These are phyloP conservation scores for Pilatotrama ljubarskyi DNA, from an alignment of 768 basidiomycete genomes.

Conservation along the genomic window DNA sequence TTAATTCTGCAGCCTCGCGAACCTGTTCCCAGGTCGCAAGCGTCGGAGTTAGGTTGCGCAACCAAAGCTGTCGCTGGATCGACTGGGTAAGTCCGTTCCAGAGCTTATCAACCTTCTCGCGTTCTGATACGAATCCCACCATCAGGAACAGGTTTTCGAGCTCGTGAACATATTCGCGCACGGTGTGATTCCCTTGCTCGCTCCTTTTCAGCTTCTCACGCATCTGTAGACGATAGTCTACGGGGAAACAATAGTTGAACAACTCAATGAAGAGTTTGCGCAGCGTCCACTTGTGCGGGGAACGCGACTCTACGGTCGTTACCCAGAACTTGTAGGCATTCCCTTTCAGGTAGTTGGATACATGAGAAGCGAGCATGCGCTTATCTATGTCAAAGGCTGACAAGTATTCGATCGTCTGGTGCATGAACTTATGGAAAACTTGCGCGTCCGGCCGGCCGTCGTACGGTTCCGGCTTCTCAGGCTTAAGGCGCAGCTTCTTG, in stretches of 20 bases:
- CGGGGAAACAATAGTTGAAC: constrained; percentile 30
- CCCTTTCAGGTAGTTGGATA: constrained; percentile 23
- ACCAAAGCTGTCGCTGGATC: constrained; percentile 35
- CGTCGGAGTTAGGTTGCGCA: constrained; percentile 32
- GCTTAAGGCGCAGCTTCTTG: constrained; percentile 4
- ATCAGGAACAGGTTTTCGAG: constrained; percentile 36
- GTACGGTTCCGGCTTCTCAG: constrained; percentile 16
- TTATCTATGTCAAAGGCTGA: background rate
- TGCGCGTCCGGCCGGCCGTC: constrained; percentile 10
- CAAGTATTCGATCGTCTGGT: constrained; percentile 11
- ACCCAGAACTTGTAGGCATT: constrained; percentile 30
- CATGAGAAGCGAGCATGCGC: background rate
- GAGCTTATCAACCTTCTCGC: constrained; percentile 33
- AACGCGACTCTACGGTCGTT: constrained; percentile 19
- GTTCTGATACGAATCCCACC: constrained; percentile 32
- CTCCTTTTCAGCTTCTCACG: constrained; percentile 24
- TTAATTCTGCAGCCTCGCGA: constrained; percentile 27
- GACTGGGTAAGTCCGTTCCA: constrained; percentile 34
- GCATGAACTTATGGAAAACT: constrained; percentile 19
- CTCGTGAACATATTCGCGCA: constrained; percentile 37
- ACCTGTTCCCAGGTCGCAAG: constrained; percentile 30
- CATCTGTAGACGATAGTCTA: constrained; percentile 28
- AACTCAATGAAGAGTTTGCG: constrained; percentile 18
- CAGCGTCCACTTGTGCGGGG: constrained; percentile 17
- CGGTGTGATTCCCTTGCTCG: constrained; percentile 30